Conservation (phyloP, 352 stramenopile species). For the Thraustochytrium sp. region DNA sequence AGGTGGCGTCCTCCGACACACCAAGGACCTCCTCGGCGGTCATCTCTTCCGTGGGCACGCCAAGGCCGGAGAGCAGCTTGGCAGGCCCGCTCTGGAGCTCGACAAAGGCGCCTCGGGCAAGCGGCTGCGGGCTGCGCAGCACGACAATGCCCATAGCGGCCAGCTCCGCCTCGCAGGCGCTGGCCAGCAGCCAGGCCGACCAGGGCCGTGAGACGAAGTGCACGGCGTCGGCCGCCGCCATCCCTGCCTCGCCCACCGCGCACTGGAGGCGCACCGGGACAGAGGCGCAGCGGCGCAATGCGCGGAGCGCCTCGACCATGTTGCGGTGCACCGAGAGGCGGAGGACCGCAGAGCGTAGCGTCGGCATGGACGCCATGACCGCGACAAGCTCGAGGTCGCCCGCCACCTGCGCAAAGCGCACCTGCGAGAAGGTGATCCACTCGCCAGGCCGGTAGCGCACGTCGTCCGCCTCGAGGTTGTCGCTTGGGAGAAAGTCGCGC, state of each 20-base stretch:
- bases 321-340: neutral
- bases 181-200: neutral
- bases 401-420: neutral
- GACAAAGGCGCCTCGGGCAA: neutral
- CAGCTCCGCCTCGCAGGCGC: neutral
- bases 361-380: neutral
- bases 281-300: neutral
- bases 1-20: neutral
- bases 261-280: conserved; percentile 10
- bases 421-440: neutral
- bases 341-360: neutral
- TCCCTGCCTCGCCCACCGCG: neutral
- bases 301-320: neutral
- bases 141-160: neutral
- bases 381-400: conserved; percentile 21
- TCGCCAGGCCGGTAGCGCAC: neutral
- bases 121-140: neutral
- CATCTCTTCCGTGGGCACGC: conserved; percentile 25
- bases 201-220: neutral
- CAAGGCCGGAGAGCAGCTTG: neutral
- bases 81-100: neutral
- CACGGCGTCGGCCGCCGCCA: neutral
- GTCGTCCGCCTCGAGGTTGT: neutral
- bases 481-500: neutral
- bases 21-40: neutral